Conservation (phyloP, 495 filamentous ascomycete species). For the Talaromyces borbonicus region DNA sequence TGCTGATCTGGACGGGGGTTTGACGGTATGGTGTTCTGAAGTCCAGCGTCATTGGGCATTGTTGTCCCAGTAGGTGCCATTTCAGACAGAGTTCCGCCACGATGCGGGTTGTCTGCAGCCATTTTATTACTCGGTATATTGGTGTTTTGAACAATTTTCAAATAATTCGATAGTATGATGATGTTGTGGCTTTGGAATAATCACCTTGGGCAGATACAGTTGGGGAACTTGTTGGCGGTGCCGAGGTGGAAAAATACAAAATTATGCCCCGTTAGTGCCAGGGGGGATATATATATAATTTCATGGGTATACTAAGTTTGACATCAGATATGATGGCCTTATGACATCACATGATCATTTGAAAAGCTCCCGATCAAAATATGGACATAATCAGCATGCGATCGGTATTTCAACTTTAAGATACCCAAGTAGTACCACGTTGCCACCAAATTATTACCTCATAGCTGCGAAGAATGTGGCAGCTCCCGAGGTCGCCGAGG, state of each 20-base stretch:
- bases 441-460: too few relatives aligned
- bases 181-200: too few relatives aligned
- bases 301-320: neutral
- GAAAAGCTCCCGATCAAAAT: too few relatives aligned
- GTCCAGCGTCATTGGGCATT: slow-evolving; percentile 45
- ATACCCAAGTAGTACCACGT: too few relatives aligned
- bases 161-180: too few relatives aligned
- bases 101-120: slow-evolving; percentile 16
- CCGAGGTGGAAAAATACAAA: too few relatives aligned
- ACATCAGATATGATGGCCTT: neutral
- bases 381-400: too few relatives aligned
- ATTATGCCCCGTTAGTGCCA: neutral
- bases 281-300: neutral
- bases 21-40: slow-evolving; percentile 43
- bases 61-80: slow-evolving; percentile 45
- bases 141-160: neutral
- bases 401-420: too few relatives aligned
- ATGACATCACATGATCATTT: slow-evolving; percentile 6
- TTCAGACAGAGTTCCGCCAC: slow-evolving; percentile 29
- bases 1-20: slow-evolving; percentile 45
- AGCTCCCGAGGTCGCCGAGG: too few relatives aligned
- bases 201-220: too few relatives aligned
- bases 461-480: too few relatives aligned
- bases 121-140: neutral
- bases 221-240: too few relatives aligned